phyloP scores from a whole-genome alignment of 2,329 filamentous ascomycete species.

The Penicillium oxalicum region DNA sequence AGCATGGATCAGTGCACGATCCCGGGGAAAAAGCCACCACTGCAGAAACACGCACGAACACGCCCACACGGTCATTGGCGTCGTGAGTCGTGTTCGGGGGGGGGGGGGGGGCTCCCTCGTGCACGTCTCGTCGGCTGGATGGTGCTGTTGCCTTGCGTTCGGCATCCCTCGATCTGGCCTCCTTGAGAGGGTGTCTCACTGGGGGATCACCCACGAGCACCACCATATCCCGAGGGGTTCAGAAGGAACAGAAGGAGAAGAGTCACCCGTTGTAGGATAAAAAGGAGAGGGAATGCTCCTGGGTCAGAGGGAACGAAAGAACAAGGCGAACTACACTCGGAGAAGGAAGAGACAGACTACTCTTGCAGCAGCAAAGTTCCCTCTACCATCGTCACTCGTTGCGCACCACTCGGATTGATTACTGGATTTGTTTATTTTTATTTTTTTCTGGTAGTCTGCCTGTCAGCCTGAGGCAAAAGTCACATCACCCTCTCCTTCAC shows the following conservation, averaged over 20 bases:
- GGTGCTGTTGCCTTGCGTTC: constrained; percentile 5
- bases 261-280: constrained; percentile 1
- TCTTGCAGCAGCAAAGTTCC: too few relatives aligned
- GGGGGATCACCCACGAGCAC: not conserved
- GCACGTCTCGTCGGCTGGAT: constrained; percentile 2
- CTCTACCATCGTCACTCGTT: constrained; percentile 6
- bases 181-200: constrained; percentile 3
- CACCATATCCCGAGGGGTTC: not conserved
- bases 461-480: too few relatives aligned
- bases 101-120: constrained; percentile 7
- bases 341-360: not conserved
- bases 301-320: not conserved
- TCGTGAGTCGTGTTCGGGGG: constrained; percentile 12
- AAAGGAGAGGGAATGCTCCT: constrained; percentile 1
- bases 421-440: not conserved
- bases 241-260: not conserved
- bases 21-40: too few relatives aligned
- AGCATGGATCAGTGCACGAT: not conserved
- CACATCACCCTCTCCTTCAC: not conserved
- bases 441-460: not conserved
- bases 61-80: too few relatives aligned
- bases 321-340: not conserved
- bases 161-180: constrained; percentile 2
- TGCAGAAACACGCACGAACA: too few relatives aligned
- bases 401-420: not conserved